phyloP scores from a whole-genome alignment of 2,329 filamentous ascomycete species.

The Blastomyces percursus region DNA sequence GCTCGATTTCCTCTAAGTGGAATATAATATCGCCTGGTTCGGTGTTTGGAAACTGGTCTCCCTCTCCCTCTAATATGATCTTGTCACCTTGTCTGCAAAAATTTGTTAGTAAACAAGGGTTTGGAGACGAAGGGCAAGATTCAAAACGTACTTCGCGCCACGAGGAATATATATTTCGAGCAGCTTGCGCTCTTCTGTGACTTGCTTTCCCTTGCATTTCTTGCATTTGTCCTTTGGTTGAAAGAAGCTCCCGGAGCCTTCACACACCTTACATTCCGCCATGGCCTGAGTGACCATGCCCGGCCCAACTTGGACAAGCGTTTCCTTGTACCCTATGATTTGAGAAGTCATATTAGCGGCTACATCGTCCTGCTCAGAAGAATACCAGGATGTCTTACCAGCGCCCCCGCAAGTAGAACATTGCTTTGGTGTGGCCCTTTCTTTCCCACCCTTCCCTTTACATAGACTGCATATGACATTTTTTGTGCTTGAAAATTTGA shows the following conservation, averaged over 20 bases:
- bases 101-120: not conserved
- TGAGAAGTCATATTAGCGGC: conserved; percentile 8
- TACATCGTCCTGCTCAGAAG: not conserved
- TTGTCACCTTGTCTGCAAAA: conserved; percentile 56
- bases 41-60: conserved; percentile 81
- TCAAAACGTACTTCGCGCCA: conserved; percentile 51
- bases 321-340: conserved; percentile 53
- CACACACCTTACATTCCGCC: conserved; percentile 70
- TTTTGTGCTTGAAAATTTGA: conserved; percentile 92
- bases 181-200: conserved; percentile 79
- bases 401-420: conserved; percentile 78
- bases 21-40: conserved; percentile 91
- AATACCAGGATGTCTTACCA: conserved; percentile 35
- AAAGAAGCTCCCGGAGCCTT: conserved; percentile 73
- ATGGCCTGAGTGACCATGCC: conserved; percentile 74
- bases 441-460: conserved; percentile 81
- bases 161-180: conserved; percentile 93
- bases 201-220: conserved; percentile 92
- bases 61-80: conserved; percentile 85
- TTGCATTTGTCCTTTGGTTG: conserved; percentile 98
- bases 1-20: conserved; percentile 67
- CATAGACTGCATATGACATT: conserved; percentile 80
- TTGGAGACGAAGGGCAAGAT: not conserved
- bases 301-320: conserved; percentile 72
- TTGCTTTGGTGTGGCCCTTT: conserved; percentile 72